Evolutionary conservation across 1,139 yeast species (phyloP), one percentile per base, ranked within the genome.

Genomic region (Sugiyamaella sp.): DNA sequence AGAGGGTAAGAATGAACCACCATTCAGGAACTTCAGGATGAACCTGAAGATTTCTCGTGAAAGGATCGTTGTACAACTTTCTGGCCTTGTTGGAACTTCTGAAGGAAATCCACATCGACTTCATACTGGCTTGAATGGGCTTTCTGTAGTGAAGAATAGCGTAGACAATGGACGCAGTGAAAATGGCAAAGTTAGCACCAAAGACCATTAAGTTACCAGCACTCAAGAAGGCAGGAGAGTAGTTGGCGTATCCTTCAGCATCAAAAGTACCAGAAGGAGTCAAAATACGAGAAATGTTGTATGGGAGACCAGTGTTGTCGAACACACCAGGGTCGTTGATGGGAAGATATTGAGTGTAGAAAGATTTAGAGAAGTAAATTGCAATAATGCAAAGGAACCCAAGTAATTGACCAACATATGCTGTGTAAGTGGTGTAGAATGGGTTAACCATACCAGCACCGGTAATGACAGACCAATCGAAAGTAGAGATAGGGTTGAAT

Each of bases 1-100:
- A 57, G 55, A 80, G 75, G 12, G 78, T 74, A 51, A 74, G 62
- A 2, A 63, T 59, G 60, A 71, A 82, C 82, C 83, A 79, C 85
- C 85, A 80, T 57, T 81, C 84, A 20, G 87, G 87, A 35, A 82
- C 86, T 60, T 83, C 88, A 35, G 74, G 75, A 64, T 80, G 80
- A 22, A 70, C 71, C 35, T 74, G 62, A 83, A 81, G 80, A 76
- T 56, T 74, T 72, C 51, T 80, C 73, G 60, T 81, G 83, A 1
- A 86, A 80, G 63, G 83, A 86, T 42, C 77, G 29, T 75, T 47
- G 46, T 67, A 69, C 2, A 79, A 83, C 12, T 50, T 45, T 44
- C 56, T 48, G 22, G 50, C 59, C 14, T 41, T 43, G 16, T 54
- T 35, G 9, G 54, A 47, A 44, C 55, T 54, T 39, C 57, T 46